Percentiles rank a stretch among this genome's conserved stretches.
phyloP scores from a whole-genome alignment of 768 basidiomycete species.

The Termitomyces sp. region DNA sequence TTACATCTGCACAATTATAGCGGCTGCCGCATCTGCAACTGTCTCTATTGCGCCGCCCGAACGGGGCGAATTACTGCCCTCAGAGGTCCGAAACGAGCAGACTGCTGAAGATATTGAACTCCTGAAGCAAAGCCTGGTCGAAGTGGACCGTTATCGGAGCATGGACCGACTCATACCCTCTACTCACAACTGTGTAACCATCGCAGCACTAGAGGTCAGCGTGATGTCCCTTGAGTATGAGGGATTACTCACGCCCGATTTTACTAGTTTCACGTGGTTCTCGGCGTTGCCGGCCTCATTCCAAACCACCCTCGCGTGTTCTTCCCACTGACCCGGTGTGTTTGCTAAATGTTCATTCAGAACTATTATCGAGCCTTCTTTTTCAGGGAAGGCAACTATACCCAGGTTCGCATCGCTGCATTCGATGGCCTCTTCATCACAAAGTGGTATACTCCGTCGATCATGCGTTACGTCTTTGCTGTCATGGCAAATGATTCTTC shows the following conservation, averaged over 20 bases:
- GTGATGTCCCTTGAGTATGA: neutral
- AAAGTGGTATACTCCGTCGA: conserved; percentile 81
- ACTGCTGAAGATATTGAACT: conserved; percentile 68
- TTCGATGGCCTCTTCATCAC: conserved; percentile 93
- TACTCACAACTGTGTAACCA: conserved; percentile 89
- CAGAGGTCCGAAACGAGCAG: conserved; percentile 64
- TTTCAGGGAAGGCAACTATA: conserved; percentile 90
- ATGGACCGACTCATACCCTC: conserved; percentile 97
- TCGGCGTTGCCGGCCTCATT: conserved; percentile 74
- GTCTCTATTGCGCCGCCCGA: conserved; percentile 78
- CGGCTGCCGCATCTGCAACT: conserved; percentile 76
- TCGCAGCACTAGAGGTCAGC: conserved; percentile 85
- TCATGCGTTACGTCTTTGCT: conserved; percentile 85
- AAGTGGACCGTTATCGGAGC: conserved; percentile 88
- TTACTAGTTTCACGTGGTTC: conserved; percentile 72
- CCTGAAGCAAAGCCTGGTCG: conserved; percentile 70
- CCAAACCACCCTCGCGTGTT: conserved; percentile 76
- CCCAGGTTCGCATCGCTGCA: conserved; percentile 86
- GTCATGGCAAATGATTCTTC: conserved; percentile 88
- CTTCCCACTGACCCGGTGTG: conserved; percentile 86
- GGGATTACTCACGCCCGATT: conserved; percentile 3
- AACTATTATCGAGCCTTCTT: conserved; percentile 5
- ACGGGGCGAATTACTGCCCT: conserved; percentile 71
- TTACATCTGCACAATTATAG: conserved; percentile 85
- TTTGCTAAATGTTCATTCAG: neutral